phyloP scores from a whole-genome alignment of 176 grass and related monocot species.

The Stipa capillata region DNA sequence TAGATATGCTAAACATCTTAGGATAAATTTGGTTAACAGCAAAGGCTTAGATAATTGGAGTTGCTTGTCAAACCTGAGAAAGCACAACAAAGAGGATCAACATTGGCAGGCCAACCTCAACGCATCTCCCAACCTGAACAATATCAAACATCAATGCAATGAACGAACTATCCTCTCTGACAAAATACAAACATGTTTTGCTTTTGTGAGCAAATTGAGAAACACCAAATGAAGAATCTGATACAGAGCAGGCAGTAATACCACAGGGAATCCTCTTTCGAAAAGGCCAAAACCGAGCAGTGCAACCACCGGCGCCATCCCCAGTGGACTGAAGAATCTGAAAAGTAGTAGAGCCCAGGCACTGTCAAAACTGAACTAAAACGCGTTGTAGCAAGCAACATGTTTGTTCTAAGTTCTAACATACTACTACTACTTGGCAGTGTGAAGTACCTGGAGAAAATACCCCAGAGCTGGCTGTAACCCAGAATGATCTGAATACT shows the following conservation, averaged over 20 bases:
- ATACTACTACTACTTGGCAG: background rate
- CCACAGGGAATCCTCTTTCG: constrained; percentile 98
- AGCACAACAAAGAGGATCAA: constrained; percentile 68
- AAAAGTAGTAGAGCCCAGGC: constrained; percentile 17
- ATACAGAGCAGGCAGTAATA: constrained; percentile 34
- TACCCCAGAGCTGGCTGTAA: constrained; percentile 98
- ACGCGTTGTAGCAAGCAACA: background rate
- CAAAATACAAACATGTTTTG: background rate
- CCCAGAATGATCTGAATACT: constrained; percentile 98
- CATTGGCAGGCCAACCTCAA: constrained; percentile 87
- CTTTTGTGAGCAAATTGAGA: background rate
- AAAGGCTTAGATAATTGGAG: background rate
- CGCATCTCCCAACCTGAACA: constrained; percentile 86
- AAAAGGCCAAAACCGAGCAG: constrained; percentile 97
- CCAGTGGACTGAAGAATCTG: constrained; percentile 98
- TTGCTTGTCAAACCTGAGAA: constrained; percentile 55
- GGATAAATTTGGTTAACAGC: background rate
- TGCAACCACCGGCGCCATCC: constrained; percentile 85
- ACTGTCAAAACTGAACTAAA: constrained; percentile 1
- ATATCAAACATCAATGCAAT: background rate
- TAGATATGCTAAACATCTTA: constrained; percentile 3
- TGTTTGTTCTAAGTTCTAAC: background rate
- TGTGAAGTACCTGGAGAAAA: constrained; percentile 79
- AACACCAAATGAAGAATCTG: background rate
- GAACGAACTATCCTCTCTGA: background rate